Conservation (phyloP, 2,329 filamentous ascomycete species). For the Zymoseptoria crescenta region DNA sequence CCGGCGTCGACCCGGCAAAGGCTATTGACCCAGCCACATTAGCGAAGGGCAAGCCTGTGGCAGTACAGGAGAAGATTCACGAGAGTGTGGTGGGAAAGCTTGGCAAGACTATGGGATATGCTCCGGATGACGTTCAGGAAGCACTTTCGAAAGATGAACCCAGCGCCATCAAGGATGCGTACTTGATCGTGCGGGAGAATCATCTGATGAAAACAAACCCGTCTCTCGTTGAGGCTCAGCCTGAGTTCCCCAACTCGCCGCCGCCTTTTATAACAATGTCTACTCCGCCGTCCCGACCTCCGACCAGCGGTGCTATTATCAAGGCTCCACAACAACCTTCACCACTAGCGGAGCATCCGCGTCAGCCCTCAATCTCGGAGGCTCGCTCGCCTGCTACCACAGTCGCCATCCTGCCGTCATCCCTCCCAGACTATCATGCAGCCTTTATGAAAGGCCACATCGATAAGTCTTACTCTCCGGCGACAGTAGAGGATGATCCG, state of each 20-base stretch:
- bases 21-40: slow-evolving; percentile 78
- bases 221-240: slow-evolving; percentile 37
- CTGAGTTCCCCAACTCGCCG: slow-evolving; percentile 39
- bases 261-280: slow-evolving; percentile 30
- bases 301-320: slow-evolving; percentile 26
- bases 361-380: slow-evolving; percentile 34
- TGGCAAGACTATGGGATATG: slow-evolving; percentile 96
- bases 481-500: slow-evolving; percentile 22
- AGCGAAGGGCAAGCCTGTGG: slow-evolving; percentile 67
- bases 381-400: slow-evolving; percentile 55
- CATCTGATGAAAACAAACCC: slow-evolving; percentile 92
- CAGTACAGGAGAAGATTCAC: slow-evolving; percentile 82
- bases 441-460: slow-evolving; percentile 70
- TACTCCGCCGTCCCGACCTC: slow-evolving; percentile 20
- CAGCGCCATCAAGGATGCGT: slow-evolving; percentile 97
- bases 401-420: slow-evolving; percentile 84
- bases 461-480: slow-evolving; percentile 29
- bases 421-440: slow-evolving; percentile 80
- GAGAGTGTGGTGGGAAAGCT: slow-evolving; percentile 91
- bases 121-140: slow-evolving; percentile 88
- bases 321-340: slow-evolving; percentile 7
- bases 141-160: slow-evolving; percentile 86
- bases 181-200: slow-evolving; percentile 95
- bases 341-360: slow-evolving; percentile 23
- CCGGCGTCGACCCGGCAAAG: slow-evolving; percentile 87